phyloP scores from a whole-genome alignment of 768 basidiomycete genomes.

The Zangia roseola region DNA sequence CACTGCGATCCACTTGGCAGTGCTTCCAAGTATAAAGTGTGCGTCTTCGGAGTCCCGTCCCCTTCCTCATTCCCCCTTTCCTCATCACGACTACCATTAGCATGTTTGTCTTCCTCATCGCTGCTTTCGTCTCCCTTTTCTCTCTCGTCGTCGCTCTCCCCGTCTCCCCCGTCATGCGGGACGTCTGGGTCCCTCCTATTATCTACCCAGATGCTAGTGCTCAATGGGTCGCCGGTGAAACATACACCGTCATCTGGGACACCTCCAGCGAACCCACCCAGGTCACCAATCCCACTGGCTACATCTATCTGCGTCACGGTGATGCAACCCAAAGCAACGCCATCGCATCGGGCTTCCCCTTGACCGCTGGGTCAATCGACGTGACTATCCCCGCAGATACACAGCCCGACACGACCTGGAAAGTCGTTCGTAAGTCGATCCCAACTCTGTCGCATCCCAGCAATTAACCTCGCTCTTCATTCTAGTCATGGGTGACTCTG shows the following conservation, averaged over 20 bases:
- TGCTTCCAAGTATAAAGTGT: conserved; percentile 16
- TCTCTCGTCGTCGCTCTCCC: conserved; percentile 34
- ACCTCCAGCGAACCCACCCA: conserved; percentile 39
- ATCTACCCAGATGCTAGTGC: conserved; percentile 34
- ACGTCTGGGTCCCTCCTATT: conserved; percentile 49
- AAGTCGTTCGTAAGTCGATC: conserved; percentile 41
- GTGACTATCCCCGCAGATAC: conserved; percentile 41
- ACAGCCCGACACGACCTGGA: conserved; percentile 39
- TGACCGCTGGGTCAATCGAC: conserved; percentile 34
- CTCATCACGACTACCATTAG: conserved; percentile 22
- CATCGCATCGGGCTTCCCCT: conserved; percentile 38
- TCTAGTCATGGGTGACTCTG: conserved; percentile 55
- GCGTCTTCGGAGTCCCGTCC: no score
- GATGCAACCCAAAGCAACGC: conserved; percentile 31
- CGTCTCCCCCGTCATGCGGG: conserved; percentile 27
- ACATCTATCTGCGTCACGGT: conserved; percentile 41
- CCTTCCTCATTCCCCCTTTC: background rate
- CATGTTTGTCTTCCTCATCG: conserved; percentile 15
- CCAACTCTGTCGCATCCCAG: background rate
- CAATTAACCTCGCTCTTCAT: background rate
- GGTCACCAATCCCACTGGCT: conserved; percentile 48
- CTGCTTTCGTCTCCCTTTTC: conserved; percentile 23
- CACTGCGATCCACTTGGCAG: conserved; percentile 1
- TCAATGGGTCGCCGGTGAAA: conserved; percentile 42
- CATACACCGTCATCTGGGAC: conserved; percentile 48